Evolutionary conservation across 2,329 filamentous ascomycete genomes (phyloP).

Genomic region (Sclerotinia spermophila): DNA sequence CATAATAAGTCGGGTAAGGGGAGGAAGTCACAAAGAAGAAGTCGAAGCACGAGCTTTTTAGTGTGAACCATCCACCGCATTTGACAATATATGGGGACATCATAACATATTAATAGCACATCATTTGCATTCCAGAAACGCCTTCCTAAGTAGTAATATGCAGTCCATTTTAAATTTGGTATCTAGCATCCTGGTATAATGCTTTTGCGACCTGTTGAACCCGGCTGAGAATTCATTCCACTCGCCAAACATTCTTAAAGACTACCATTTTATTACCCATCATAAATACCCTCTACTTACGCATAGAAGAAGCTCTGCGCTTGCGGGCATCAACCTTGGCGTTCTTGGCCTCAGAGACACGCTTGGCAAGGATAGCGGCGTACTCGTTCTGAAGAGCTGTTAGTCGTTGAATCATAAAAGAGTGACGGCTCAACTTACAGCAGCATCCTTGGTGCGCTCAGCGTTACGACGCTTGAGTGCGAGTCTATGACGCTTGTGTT

Average conservation of each 20-base stretch:
- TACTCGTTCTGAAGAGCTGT: constrained; percentile 75
- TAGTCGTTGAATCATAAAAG: not conserved
- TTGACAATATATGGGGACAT: not conserved
- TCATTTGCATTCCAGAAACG: constrained; percentile 18
- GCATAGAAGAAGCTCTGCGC: constrained; percentile 93
- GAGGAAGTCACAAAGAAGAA: not conserved
- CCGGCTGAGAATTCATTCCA: constrained; percentile 14
- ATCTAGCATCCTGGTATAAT: constrained; percentile 20
- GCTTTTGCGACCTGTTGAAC: constrained; percentile 15
- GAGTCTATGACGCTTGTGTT: constrained; percentile 98
- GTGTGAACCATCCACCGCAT: not conserved
- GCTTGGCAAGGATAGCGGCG: constrained; percentile 92
- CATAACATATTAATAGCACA: constrained; percentile 9
- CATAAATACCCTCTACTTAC: constrained; percentile 58
- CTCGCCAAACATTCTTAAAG: constrained; percentile 15
- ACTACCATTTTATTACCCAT: constrained; percentile 13
- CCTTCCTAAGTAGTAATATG: constrained; percentile 19
- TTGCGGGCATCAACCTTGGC: constrained; percentile 93
- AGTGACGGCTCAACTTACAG: constrained; percentile 60
- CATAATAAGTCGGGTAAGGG: not conserved
- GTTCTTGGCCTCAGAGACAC: constrained; percentile 92
- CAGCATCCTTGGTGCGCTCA: constrained; percentile 98
- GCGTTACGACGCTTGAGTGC: constrained; percentile 97
- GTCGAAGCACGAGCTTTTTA: not conserved
- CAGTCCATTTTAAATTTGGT: constrained; percentile 15